Evolutionary conservation across 306 rosid species (phyloP), one percentile per base, ranked within the genome.

Genomic region (Prunus fruticosa): DNA sequence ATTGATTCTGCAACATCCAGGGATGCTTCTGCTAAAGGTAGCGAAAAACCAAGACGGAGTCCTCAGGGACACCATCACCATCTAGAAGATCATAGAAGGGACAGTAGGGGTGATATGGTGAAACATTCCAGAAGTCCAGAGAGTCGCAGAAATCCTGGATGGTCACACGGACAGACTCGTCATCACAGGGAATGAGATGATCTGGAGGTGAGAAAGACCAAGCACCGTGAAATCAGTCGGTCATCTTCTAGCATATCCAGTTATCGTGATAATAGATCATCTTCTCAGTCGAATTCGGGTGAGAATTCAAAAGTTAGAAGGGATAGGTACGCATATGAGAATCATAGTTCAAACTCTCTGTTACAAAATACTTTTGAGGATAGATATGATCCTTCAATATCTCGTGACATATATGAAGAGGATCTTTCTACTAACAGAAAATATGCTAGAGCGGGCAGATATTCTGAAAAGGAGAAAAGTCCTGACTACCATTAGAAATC

Each of bases 361-460:
- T 47, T n/a, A 19, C 81, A 60, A 30, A 79, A 57, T 67, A 71
- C 82, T 58, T 87, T 90, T 81, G 78, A 82, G 50, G 98, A 94
- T 76, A 83, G 98, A 76, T 92, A 92, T 52, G 72, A 83, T 73
- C 97, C 98, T 80, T 80, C 86, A 2, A 84, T 90, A 62, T 79
- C 88, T 58, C 77, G 30, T 83, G 84, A 83, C 73, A 27, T 38
- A 56, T 34, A 46, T 41, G 84, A 87, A 73, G 89, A 86, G 78
- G 82, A 81, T 18, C 52, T 67, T 76, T 73, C 89, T 65, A 63
- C 88, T 16, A 68, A 28, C 69, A 46, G 74, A 57, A 86, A 75
- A 25, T 67, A 77, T 63, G 67, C 70, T 32, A 54, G 79, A 72
- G 78, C 72, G 47, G 88, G 80, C 64, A 74, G 68, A 76, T 71